Evolutionary conservation across 1,284 basidiomycete genomes (phyloP).

Genomic region (Thecaphora frezii): DNA sequence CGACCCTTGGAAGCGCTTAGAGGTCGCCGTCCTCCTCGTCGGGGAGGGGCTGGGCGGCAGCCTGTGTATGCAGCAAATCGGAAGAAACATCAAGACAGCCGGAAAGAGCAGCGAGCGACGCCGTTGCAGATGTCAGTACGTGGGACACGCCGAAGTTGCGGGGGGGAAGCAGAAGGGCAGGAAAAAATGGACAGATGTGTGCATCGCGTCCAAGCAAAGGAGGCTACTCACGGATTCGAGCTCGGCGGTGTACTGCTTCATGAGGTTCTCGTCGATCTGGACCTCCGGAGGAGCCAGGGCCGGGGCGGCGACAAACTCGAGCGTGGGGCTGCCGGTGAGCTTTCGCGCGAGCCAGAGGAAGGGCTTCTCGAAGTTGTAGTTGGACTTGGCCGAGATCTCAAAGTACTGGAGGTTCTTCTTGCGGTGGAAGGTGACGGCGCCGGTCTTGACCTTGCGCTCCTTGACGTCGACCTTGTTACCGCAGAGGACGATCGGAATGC

Average conservation of each 20-base stretch:
- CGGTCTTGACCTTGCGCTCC: slow-evolving; percentile 99
- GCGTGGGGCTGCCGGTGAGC: slow-evolving; percentile 84
- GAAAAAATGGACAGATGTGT: not conserved
- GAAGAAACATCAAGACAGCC: too few species aligned
- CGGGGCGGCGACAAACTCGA: slow-evolving; percentile 95
- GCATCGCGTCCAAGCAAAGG: not conserved
- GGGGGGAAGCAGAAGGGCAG: not conserved
- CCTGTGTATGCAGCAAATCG: too few species aligned
- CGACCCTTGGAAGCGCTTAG: too few species aligned
- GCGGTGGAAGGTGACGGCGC: slow-evolving; percentile 97
- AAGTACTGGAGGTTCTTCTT: slow-evolving; percentile 99
- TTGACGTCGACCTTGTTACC: slow-evolving; percentile 99
- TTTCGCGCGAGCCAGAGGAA: slow-evolving; percentile 99
- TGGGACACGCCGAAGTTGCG: too few species aligned
- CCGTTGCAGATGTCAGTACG: too few species aligned
- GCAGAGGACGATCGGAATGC: slow-evolving; percentile 98
- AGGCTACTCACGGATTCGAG: slow-evolving; percentile 62
- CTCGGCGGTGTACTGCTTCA: slow-evolving; percentile 81
- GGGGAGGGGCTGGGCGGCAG: slow-evolving; percentile 63
- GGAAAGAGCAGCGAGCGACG: too few species aligned
- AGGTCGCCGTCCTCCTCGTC: slow-evolving; percentile 64
- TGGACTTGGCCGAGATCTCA: slow-evolving; percentile 99
- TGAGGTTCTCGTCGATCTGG: slow-evolving; percentile 75
- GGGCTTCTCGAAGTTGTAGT: slow-evolving; percentile 99
- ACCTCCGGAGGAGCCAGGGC: slow-evolving; percentile 95